Percentiles rank a stretch among this genome's conserved stretches.
Conservation (phyloP, 768 basidiomycete genomes). For the Neoboletus magnificus region DNA sequence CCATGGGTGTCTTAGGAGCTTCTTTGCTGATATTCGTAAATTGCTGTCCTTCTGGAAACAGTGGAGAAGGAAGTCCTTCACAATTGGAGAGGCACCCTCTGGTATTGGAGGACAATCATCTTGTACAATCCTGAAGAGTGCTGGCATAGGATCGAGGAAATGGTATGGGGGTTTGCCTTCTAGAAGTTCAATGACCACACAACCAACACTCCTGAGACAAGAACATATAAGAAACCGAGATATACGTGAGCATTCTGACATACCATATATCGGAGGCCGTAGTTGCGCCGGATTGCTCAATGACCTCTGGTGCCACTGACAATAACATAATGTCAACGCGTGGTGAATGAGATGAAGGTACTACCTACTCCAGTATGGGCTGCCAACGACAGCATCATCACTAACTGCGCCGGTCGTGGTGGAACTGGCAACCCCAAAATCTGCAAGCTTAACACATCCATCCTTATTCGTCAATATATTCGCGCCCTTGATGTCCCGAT, state of each 20-base stretch:
- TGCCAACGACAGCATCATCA: slow-evolving; percentile 93
- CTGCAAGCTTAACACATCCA: slow-evolving; percentile 97
- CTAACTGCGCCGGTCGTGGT: slow-evolving; percentile 70
- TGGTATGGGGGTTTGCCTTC: slow-evolving; percentile 94
- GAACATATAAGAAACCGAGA: not conserved
- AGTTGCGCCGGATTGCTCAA: slow-evolving; percentile 95
- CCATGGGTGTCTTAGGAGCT: slow-evolving; percentile 92
- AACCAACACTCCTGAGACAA: slow-evolving; percentile 73
- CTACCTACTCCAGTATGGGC: slow-evolving; percentile 94
- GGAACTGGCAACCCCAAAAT: slow-evolving; percentile 92
- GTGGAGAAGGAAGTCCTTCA: slow-evolving; percentile 94
- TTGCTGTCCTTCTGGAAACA: slow-evolving; percentile 99
- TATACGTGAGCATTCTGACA: slow-evolving; percentile 14
- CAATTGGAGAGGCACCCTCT: slow-evolving; percentile 90
- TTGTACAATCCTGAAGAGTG: slow-evolving; percentile 96
- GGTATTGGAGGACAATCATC: slow-evolving; percentile 97
- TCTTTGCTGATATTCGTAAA: slow-evolving; percentile 90
- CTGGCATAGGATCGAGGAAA: slow-evolving; percentile 96
- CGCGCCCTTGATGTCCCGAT: slow-evolving; percentile 98
- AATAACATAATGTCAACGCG: slow-evolving; percentile 4
- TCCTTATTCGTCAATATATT: slow-evolving; percentile 99
- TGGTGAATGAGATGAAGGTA: not conserved
- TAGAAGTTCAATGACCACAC: slow-evolving; percentile 92
- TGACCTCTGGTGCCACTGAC: slow-evolving; percentile 96
- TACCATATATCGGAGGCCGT: slow-evolving; percentile 97